Evolutionary conservation across 768 basidiomycete species (phyloP).

Genomic region (Austroboletus festivus): DNA sequence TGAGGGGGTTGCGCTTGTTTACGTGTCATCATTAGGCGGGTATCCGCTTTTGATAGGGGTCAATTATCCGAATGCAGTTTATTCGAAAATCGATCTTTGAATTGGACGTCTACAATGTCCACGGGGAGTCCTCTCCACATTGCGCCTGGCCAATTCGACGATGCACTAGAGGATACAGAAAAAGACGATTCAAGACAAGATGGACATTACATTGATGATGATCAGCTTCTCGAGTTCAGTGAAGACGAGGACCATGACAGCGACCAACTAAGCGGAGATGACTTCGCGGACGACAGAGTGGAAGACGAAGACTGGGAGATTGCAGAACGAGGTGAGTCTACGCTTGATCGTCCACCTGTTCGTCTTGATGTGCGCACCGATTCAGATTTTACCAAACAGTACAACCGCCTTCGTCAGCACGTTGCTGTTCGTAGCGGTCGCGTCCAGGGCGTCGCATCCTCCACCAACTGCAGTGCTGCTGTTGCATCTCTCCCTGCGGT

Average conservation of each 20-base stretch:
- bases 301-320: conserved; percentile 91
- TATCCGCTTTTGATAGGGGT: conserved; percentile 8
- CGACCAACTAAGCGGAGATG: conserved; percentile 43
- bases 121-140: conserved; percentile 22
- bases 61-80: conserved; percentile 7
- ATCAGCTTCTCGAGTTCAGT: conserved; percentile 28
- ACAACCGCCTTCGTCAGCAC: conserved; percentile 91
- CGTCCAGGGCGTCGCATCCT: conserved; percentile 56
- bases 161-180: conserved; percentile 42
- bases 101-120: conserved; percentile 17
- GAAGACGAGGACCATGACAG: conserved; percentile 20
- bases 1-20: conserved; percentile 22
- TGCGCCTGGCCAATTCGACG: conserved; percentile 60
- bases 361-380: neutral
- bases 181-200: conserved; percentile 20
- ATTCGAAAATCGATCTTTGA: neutral
- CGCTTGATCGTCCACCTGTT: neutral
- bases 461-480: conserved; percentile 44
- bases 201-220: conserved; percentile 46
- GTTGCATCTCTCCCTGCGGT: conserved; percentile 68
- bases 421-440: conserved; percentile 77
- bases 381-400: conserved; percentile 97
- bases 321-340: conserved; percentile 66
- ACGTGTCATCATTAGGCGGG: conserved; percentile 1
- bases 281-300: conserved; percentile 56